Evolutionary conservation across 495 filamentous ascomycete species (phyloP), one percentile per base, ranked within the genome.

Genomic region (Penicillium manginii): DNA sequence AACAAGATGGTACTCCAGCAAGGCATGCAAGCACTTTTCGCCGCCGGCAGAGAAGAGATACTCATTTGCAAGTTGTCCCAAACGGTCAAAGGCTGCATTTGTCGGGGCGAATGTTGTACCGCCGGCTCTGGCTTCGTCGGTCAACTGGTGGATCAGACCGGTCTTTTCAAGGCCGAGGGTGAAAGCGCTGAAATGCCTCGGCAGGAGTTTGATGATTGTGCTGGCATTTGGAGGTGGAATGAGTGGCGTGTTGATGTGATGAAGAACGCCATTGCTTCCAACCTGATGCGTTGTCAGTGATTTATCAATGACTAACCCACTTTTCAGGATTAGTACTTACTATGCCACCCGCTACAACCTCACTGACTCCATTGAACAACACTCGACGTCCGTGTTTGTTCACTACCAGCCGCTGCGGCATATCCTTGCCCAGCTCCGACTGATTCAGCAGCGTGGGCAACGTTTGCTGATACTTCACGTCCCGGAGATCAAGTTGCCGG

Each of bases 1-100:
- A 1, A 92, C 88, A 60, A 93, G 71, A 66, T 96, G 91, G 70
- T 96, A 96, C 71, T 86, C 73, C 19, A 96, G 74, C 51, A 96
- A 68, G 1, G 88, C 87, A 56, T 79, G 82, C n/a, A 96, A 78
- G 64, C 87, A 93, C 60, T 84, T 81, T 55, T 75, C 73, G 2
- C 92, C 92, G 39, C 73, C 77, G n/a, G 79, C 71, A 61, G 83
- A 85, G 75, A 96, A 96, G 22, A 96, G 72, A 77, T 93, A 96
- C 12, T 83, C 88, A 62, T 91, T 93, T 48, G 85, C 81, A 54
- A 67, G 73, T 1, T 80, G 81, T 3, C 90, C 91, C 15, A 96
- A 83, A 58, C 85, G 82, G 63, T 78, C 65, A 76, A 91, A 96
- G 48, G 90, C 91, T 9, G 71, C 73, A 78, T 96, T 96, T 11